These are phyloP conservation scores for Claviceps arundinis DNA, from an alignment of 2,329 filamentous ascomycete species.

Conservation along the genomic window DNA sequence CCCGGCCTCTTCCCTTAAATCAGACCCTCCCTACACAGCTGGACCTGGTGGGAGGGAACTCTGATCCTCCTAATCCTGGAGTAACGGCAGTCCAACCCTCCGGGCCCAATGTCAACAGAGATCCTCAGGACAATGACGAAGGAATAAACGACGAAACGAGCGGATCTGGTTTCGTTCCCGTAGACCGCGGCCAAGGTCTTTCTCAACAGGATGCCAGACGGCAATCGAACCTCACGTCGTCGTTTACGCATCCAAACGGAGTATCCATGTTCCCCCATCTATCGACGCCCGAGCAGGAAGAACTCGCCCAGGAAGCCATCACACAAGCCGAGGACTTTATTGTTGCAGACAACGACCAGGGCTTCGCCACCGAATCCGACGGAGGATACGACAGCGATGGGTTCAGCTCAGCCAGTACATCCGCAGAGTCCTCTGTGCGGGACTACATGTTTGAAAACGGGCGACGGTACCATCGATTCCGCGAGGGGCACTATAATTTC, in stretches of 20 bases:
- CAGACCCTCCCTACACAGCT: neutral
- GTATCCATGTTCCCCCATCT: conserved; percentile 22
- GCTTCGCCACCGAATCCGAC: conserved; percentile 15
- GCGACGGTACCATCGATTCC: conserved; percentile 43
- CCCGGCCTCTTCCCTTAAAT: neutral
- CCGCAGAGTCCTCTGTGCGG: conserved; percentile 26
- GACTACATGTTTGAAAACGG: conserved; percentile 44
- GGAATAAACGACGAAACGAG: neutral
- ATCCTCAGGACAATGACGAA: neutral
- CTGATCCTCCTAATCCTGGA: neutral
- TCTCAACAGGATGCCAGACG: conserved; percentile 5
- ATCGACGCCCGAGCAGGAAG: conserved; percentile 21
- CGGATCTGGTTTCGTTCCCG: too few relatives aligned
- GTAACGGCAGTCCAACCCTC: neutral
- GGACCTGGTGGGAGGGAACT: neutral
- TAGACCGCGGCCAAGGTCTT: neutral
- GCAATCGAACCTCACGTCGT: conserved; percentile 13
- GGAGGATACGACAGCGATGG: conserved; percentile 25
- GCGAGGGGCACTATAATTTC: conserved; percentile 42
- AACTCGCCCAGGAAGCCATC: conserved; percentile 22
- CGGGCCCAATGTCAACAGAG: neutral
- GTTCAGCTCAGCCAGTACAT: conserved; percentile 23
- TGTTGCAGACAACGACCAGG: conserved; percentile 18
- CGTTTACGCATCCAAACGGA: conserved; percentile 26
- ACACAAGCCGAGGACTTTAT: conserved; percentile 24